Evolutionary conservation across 225 moss, liverwort and hornwort species (phyloP).

Genomic region (Neckera pumila): DNA sequence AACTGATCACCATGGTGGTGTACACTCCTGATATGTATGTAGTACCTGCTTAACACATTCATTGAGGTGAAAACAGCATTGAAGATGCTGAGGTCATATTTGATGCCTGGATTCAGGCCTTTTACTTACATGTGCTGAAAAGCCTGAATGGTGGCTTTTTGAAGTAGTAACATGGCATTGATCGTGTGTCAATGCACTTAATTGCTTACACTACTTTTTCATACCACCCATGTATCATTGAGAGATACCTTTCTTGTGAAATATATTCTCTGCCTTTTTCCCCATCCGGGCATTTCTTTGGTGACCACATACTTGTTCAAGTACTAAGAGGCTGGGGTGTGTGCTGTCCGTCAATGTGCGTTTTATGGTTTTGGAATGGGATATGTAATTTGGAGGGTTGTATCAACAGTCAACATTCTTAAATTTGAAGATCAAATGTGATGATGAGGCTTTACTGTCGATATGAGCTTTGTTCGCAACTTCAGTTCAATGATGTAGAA

Average conservation of each 20-base stretch:
- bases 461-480: background rate
- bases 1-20: constrained; percentile 12
- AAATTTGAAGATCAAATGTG: background rate
- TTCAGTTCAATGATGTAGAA: background rate
- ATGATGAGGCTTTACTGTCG: background rate
- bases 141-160: constrained; percentile 17
- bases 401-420: background rate
- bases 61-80: constrained; percentile 23
- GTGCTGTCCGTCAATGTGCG: background rate
- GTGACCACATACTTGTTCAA: background rate
- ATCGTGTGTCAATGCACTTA: background rate
- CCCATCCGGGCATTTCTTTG: background rate
- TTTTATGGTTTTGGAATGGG: background rate
- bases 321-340: background rate
- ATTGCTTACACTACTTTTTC: constrained; percentile 4
- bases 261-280: background rate
- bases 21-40: constrained; percentile 30
- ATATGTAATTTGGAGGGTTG: background rate
- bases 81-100: constrained; percentile 26
- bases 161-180: constrained; percentile 6
- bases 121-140: background rate
- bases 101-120: constrained; percentile 25
- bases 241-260: constrained; percentile 14
- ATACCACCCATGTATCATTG: constrained; percentile 1
- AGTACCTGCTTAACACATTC: constrained; percentile 36